Conservation (phyloP, 345 rosid species). For the Hevea brasiliensis region DNA sequence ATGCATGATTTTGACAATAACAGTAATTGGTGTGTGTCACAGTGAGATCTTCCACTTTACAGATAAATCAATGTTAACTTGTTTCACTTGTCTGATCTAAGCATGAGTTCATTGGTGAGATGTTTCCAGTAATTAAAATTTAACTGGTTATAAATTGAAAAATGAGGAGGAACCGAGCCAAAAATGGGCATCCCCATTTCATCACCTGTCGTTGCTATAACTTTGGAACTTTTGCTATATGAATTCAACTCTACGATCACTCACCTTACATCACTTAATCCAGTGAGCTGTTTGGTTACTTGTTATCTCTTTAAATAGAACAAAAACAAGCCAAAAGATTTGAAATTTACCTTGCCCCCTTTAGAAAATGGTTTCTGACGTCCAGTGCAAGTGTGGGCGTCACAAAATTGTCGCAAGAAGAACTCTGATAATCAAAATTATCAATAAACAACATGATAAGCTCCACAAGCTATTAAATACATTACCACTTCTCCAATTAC, state of each 20-base stretch:
- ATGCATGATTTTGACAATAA: background rate
- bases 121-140: background rate
- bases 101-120: background rate
- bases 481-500: background rate
- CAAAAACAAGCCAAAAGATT: background rate
- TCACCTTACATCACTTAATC: background rate
- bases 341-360: constrained; percentile 29
- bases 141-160: background rate
- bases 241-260: background rate
- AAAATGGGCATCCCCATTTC: background rate
- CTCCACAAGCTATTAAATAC: constrained; percentile 1
- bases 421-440: constrained; percentile 17
- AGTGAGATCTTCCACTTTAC: background rate
- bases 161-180: background rate
- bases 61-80: background rate
- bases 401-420: constrained; percentile 37
- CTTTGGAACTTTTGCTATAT: background rate
- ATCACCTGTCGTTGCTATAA: background rate
- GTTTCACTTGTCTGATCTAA: background rate
- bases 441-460: constrained; percentile 4
- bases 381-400: constrained; percentile 32
- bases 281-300: background rate
- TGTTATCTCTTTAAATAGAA: background rate
- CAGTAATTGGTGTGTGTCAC: background rate
- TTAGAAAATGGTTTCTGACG: constrained; percentile 23